A percentile compares a stretch with the other conserved stretches of the same genome.
Evolutionary conservation across 2,329 filamentous ascomycete species (phyloP).

Genomic region (Claviceps pazoutovae): DNA sequence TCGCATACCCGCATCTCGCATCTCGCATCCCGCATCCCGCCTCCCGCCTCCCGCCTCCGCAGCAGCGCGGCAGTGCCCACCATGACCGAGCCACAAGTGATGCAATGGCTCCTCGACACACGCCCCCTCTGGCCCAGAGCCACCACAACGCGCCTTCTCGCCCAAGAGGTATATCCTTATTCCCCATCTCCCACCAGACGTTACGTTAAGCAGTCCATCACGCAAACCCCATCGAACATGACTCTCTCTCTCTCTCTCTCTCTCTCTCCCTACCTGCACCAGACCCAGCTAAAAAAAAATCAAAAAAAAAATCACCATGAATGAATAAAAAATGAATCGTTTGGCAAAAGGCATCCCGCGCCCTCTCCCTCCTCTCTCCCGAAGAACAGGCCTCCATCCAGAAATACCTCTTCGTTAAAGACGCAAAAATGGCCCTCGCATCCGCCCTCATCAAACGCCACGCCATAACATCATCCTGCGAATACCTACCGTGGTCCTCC

Average conservation of each 20-base stretch:
- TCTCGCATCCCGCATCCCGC: too few relatives aligned
- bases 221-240: background rate
- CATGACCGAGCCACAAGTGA: slow-evolving; percentile 21
- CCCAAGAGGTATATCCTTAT: slow-evolving; percentile 23
- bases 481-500: slow-evolving; percentile 41
- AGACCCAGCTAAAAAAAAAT: background rate
- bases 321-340: too few relatives aligned
- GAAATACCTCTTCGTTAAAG: slow-evolving; percentile 50
- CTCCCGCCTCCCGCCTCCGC: too few relatives aligned
- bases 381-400: slow-evolving; percentile 45
- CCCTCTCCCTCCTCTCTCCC: slow-evolving; percentile 35
- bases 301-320: background rate
- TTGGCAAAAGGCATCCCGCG: slow-evolving; percentile 33
- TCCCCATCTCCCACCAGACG: background rate
- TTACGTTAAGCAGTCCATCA: too few relatives aligned
- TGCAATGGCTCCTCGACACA: slow-evolving; percentile 52
- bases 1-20: too few relatives aligned
- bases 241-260: slow-evolving; percentile 9
- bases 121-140: slow-evolving; percentile 41
- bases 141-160: slow-evolving; percentile 32
- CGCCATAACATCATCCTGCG: slow-evolving; percentile 44
- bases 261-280: background rate
- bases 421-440: slow-evolving; percentile 60
- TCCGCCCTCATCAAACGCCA: slow-evolving; percentile 64
- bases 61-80: background rate